Conservation (phyloP, 1,284 basidiomycete genomes). For the Mycena sp. region DNA sequence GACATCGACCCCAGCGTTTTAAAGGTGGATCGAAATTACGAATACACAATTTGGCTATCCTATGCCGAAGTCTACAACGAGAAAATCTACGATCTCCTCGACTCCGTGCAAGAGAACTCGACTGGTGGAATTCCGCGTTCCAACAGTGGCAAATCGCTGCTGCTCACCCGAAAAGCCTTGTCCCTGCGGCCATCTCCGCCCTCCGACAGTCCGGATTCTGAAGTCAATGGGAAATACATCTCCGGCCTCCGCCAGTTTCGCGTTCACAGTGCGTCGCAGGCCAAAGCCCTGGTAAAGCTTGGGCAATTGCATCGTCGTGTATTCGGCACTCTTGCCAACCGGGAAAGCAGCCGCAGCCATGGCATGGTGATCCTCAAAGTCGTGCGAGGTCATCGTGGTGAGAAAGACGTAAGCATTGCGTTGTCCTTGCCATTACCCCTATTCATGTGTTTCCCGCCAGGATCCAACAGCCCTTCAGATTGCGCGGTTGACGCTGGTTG, state of each 20-base stretch:
- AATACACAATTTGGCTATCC: constrained; percentile 94
- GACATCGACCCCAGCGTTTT: constrained; percentile 75
- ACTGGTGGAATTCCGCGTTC: constrained; percentile 40
- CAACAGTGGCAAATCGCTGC: constrained; percentile 49
- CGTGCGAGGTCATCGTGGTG: constrained; percentile 88
- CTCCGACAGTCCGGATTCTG: constrained; percentile 62
- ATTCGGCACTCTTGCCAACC: constrained; percentile 95
- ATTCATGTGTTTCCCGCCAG: no score
- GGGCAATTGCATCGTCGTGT: constrained; percentile 95
- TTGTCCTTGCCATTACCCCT: no score
- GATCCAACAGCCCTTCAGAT: constrained; percentile 82
- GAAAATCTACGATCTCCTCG: constrained; percentile 89
- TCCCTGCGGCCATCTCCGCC: constrained; percentile 79
- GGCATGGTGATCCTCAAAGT: constrained; percentile 95
- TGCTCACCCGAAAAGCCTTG: constrained; percentile 86
- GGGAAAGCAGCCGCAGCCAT: constrained; percentile 91
- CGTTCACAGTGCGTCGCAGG: constrained; percentile 79
- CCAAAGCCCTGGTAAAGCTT: constrained; percentile 75
- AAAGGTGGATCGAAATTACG: constrained; percentile 88
- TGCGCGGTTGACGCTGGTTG: constrained; percentile 91
- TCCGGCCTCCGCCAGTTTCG: constrained; percentile 89
- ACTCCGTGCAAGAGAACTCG: constrained; percentile 58
- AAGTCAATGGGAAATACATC: constrained; percentile 87
- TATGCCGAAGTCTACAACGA: constrained; percentile 99
- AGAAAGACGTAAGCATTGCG: constrained; percentile 64